Evolutionary conservation across 805 yeast genomes (phyloP).

Genomic region (Candida schatavii): DNA sequence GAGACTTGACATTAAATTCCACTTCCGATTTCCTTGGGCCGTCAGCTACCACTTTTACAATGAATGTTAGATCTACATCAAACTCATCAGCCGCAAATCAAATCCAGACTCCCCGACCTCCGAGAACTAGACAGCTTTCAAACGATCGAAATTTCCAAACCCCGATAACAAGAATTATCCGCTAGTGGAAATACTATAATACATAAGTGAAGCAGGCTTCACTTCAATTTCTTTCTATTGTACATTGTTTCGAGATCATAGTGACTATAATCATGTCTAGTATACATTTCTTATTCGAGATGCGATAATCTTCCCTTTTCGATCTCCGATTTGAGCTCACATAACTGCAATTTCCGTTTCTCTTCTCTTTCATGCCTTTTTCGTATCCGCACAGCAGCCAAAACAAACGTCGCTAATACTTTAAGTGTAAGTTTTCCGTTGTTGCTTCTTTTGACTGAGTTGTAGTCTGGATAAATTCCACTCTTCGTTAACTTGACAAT

Average conservation of each 20-base stretch:
- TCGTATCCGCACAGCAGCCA: constrained; percentile 33
- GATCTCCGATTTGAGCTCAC: constrained; percentile 28
- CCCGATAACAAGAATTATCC: constrained; percentile 38
- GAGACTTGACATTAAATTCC: constrained; percentile 33
- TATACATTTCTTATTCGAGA: constrained; percentile 2
- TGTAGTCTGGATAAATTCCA: constrained; percentile 35
- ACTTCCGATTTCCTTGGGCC: constrained; percentile 24
- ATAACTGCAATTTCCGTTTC: constrained; percentile 21
- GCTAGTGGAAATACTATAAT: constrained; percentile 15
- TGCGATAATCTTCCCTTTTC: constrained; percentile 23
- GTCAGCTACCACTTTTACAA: constrained; percentile 17
- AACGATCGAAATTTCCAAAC: constrained; percentile 40
- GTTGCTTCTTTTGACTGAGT: constrained; percentile 13
- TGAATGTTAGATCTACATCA: constrained; percentile 13
- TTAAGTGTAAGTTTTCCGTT: constrained; percentile 25
- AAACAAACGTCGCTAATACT: constrained; percentile 35
- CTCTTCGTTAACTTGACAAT: constrained; percentile 24
- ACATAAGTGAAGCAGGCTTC: too few species aligned
- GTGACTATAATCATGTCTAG: too few species aligned
- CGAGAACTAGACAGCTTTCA: constrained; percentile 36
- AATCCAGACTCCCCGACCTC: constrained; percentile 39
- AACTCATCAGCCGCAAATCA: constrained; percentile 3
- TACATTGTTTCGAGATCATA: background rate
- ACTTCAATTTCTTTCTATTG: constrained; percentile 1
- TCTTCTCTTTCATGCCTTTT: constrained; percentile 27